Conservation (phyloP, 768 basidiomycete species). For the Xerocomus spinulosus region DNA sequence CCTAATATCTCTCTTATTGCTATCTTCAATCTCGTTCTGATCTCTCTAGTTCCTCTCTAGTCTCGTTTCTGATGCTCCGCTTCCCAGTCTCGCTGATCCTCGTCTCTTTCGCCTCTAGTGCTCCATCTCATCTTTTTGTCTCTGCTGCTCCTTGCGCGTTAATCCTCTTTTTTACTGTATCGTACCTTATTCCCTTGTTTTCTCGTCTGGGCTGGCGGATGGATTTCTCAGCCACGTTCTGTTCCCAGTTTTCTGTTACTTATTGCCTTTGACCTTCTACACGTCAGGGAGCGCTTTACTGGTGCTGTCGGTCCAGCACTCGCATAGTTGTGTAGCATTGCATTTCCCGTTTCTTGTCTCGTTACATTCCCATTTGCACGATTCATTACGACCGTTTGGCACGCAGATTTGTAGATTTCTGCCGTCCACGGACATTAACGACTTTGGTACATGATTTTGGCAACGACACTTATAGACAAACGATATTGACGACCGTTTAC, state of each 20-base stretch:
- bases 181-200: conserved; percentile 28
- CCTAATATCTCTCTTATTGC: conserved; percentile 33
- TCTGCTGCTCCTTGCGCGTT: conserved; percentile 31
- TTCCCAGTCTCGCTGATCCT: conserved; percentile 10
- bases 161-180: conserved; percentile 27
- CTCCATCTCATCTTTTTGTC: conserved; percentile 14
- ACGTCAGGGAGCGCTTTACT: conserved; percentile 31
- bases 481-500: conserved; percentile 21
- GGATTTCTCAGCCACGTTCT: conserved; percentile 27
- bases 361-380: background rate
- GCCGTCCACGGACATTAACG: conserved; percentile 21
- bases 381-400: conserved; percentile 8
- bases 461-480: conserved; percentile 22
- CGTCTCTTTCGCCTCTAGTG: conserved; percentile 14
- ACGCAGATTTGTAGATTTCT: conserved; percentile 33
- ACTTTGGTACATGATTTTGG: conserved; percentile 19
- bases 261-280: conserved; percentile 35
- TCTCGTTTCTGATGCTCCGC: conserved; percentile 3
- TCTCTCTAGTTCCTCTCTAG: conserved; percentile 15
- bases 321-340: conserved; percentile 33
- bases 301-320: conserved; percentile 28
- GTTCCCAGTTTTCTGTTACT: conserved; percentile 27
- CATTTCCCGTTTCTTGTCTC: conserved; percentile 22
- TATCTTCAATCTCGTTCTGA: conserved; percentile 28
- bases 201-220: conserved; percentile 28